Conservation (phyloP, 2,329 filamentous ascomycete species). For the Ophiostoma ips region DNA sequence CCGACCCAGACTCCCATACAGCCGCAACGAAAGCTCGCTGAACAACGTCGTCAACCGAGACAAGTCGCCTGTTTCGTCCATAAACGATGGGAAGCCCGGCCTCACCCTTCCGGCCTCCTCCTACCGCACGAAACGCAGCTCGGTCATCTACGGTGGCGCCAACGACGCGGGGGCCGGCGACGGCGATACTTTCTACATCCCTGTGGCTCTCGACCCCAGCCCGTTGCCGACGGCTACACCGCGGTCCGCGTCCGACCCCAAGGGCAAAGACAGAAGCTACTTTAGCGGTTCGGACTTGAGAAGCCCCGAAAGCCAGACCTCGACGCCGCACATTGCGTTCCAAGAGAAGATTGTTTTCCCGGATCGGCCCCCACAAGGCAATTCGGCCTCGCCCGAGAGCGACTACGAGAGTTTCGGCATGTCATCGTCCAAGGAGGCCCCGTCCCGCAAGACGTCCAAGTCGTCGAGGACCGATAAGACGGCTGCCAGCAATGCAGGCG, state of each 20-base stretch:
- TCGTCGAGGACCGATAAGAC: constrained; percentile 24
- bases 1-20: constrained; percentile 39
- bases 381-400: constrained; percentile 21
- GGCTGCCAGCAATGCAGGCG: constrained; percentile 19
- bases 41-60: constrained; percentile 34
- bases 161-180: constrained; percentile 31
- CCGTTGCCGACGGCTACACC: constrained; percentile 43
- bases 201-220: constrained; percentile 59
- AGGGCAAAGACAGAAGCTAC: constrained; percentile 40
- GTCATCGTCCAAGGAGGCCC: constrained; percentile 34
- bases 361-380: constrained; percentile 34
- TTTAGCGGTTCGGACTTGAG: constrained; percentile 30
- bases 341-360: constrained; percentile 54
- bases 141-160: constrained; percentile 38
- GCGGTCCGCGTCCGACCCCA: constrained; percentile 35
- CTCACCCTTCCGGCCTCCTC: constrained; percentile 59
- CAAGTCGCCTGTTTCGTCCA: constrained; percentile 33
- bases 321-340: constrained; percentile 82
- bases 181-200: constrained; percentile 60
- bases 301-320: constrained; percentile 35
- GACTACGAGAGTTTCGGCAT: constrained; percentile 40
- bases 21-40: constrained; percentile 41
- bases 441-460: constrained; percentile 35
- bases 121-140: constrained; percentile 68
- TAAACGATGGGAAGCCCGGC: not conserved